Base-by-base conservation (phyloP, 768 basidiomycete species). In the Xerocomellus intermedius region DNA sequence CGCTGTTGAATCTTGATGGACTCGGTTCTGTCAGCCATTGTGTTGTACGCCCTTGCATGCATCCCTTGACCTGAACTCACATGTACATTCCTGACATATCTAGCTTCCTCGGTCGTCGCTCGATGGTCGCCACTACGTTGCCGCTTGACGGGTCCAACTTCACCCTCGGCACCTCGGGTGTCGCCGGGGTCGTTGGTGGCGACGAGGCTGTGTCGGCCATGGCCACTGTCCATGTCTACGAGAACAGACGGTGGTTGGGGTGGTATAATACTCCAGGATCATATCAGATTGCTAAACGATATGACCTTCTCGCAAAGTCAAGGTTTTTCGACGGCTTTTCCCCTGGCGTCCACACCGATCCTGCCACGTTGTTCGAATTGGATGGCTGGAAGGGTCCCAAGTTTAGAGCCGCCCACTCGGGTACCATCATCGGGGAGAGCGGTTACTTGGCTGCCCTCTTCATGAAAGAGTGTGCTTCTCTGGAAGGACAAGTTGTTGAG, bases 241-340 rank as follows among this genome's bases (percentile, higher is more conserved):
- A 65, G 48, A 64, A 65, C 8, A 67, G 71, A 43, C 66, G 57
- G 26, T 74, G 65, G 69, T 37, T 75, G 14, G 73, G 73, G 6
- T 75, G 73, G 69, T 75, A 74, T 37, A 74, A 75, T 37, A 60
- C 74, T 12, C 73, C 73, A 3, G 73, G 73, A 14, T 71, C 73
- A 12, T 73, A 71, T 50, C 54, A 59, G 22, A 65, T 75, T 9
- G 74, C 71, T 9, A 74, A 64, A 52, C 63, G 66, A 37, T 74
- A 70, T 8, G 68, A 65, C 8, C 61, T 63, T 37, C 70, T 74
- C 9, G 69, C 73, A 28, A 66, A 61, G 24, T 69, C 71, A n/a
- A 64, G 56, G 38, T 62, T 74, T 39, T 73, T 73, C 55, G 65
- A 69, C 33, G 71, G 68, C 10, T 61, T 73, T 26, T 74, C 67